These are phyloP conservation scores for Paraphaeosphaeria sporulosa DNA, from an alignment of 2,329 filamentous ascomycete genomes.

Conservation along the genomic window DNA sequence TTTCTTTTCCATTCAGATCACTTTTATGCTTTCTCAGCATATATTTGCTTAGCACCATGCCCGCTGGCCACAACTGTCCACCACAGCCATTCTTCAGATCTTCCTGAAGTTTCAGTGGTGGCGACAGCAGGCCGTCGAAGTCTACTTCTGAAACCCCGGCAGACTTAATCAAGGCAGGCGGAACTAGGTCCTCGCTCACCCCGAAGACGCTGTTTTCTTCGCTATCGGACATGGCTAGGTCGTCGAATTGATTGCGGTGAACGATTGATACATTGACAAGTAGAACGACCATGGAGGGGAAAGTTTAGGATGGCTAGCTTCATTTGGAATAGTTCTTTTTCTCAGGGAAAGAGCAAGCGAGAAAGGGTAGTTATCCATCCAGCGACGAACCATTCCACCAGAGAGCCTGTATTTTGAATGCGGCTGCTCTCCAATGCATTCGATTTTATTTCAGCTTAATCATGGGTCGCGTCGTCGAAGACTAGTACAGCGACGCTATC, in stretches of 20 bases:
- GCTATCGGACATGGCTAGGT: constrained; percentile 34
- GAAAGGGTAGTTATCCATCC: background rate
- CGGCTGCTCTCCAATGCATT: too few species aligned
- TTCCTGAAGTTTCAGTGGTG: constrained; percentile 79
- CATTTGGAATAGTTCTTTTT: constrained; percentile 8
- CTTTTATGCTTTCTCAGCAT: constrained; percentile 76
- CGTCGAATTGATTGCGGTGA: constrained; percentile 7
- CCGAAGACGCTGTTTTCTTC: constrained; percentile 45
- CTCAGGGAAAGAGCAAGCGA: constrained; percentile 21
- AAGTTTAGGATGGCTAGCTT: constrained; percentile 1
- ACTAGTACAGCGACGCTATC: too few species aligned
- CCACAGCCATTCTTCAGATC: constrained; percentile 89
- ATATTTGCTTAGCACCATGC: constrained; percentile 86
- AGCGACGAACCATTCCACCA: too few species aligned
- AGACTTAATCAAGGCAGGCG: constrained; percentile 59
- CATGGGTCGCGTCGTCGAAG: too few species aligned
- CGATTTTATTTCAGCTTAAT: too few species aligned
- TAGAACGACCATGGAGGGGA: constrained; percentile 1
- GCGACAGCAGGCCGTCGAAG: constrained; percentile 77
- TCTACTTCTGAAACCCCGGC: constrained; percentile 61
- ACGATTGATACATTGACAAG: background rate
- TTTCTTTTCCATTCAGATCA: constrained; percentile 70
- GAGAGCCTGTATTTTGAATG: too few species aligned
- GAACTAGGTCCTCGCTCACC: constrained; percentile 65
- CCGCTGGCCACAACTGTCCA: constrained; percentile 93